phyloP scores from a whole-genome alignment of 345 rosid species.

The Boechera divaricarpa region DNA sequence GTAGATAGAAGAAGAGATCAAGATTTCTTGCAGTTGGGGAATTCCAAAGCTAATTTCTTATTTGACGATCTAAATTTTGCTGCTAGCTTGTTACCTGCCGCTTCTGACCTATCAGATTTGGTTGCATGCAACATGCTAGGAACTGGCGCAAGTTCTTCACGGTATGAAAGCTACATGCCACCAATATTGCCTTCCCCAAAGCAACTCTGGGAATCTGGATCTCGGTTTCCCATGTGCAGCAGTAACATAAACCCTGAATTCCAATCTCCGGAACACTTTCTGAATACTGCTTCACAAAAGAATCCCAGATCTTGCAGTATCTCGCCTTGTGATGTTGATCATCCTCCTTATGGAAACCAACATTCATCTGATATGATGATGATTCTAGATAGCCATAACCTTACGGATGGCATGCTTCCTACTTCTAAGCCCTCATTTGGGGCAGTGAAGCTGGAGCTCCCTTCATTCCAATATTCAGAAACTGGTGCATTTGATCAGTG shows the following conservation, averaged over 20 bases:
- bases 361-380: slow-evolving; percentile 58
- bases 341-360: slow-evolving; percentile 52
- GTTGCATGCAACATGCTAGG: slow-evolving; percentile 63
- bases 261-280: slow-evolving; percentile 57
- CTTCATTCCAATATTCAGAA: slow-evolving; percentile 99
- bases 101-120: slow-evolving; percentile 69
- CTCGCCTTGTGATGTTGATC: slow-evolving; percentile 61
- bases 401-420: slow-evolving; percentile 81
- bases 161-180: slow-evolving; percentile 61
- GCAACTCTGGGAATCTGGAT: slow-evolving; percentile 65
- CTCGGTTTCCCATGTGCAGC: slow-evolving; percentile 52
- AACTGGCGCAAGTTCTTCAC: slow-evolving; percentile 64
- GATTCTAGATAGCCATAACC: slow-evolving; percentile 77
- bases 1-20: slow-evolving; percentile 59
- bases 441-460: slow-evolving; percentile 99
- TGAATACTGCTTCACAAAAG: slow-evolving; percentile 51
- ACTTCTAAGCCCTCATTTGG: slow-evolving; percentile 77
- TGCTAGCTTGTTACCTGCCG: slow-evolving; percentile 56
- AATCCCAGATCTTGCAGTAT: slow-evolving; percentile 54
- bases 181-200: slow-evolving; percentile 60
- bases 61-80: slow-evolving; percentile 71
- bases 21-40: slow-evolving; percentile 60
- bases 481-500: slow-evolving; percentile 69
- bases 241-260: slow-evolving; percentile 56
- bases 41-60: slow-evolving; percentile 64